Evolutionary conservation across 305 asterid species (phyloP).

Genomic region (Fraxinus floribunda): DNA sequence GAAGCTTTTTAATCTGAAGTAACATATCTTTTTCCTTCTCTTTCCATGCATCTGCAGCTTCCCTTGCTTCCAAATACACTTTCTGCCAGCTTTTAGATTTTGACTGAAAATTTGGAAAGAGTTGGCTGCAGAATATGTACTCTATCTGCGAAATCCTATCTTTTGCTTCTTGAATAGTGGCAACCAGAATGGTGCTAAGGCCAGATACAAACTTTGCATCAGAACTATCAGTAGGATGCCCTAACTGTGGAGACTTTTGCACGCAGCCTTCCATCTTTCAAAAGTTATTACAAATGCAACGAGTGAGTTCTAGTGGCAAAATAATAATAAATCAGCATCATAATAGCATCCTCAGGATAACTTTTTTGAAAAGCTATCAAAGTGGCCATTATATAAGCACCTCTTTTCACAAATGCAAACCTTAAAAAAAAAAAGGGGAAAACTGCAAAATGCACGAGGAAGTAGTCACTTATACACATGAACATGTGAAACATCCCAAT

Average conservation of each 20-base stretch:
- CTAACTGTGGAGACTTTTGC: constrained; percentile 42
- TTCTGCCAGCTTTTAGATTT: constrained; percentile 49
- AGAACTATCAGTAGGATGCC: constrained; percentile 37
- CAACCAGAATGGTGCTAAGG: constrained; percentile 77
- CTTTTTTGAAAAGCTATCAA: not conserved
- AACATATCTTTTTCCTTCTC: constrained; percentile 58
- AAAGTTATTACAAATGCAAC: constrained; percentile 12
- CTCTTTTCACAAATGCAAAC: not conserved
- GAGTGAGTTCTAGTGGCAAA: not conserved
- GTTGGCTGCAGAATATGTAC: constrained; percentile 76
- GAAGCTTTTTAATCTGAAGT: constrained; percentile 53
- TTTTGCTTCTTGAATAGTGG: constrained; percentile 82
- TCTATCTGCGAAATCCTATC: constrained; percentile 88
- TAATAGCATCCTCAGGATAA: not conserved
- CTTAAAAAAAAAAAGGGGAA: not conserved
- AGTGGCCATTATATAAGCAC: not conserved
- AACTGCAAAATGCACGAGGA: not conserved
- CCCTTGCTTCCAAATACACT: constrained; percentile 58
- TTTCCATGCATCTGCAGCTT: constrained; percentile 63
- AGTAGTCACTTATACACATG: not conserved
- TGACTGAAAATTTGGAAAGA: constrained; percentile 58
- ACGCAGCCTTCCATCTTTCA: constrained; percentile 48
- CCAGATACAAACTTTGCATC: constrained; percentile 67
- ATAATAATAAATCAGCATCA: not conserved
- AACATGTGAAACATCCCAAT: not conserved